Percentiles rank a stretch among this genome's conserved stretches.
Conservation (phyloP, 148 eudicot species). For the Limonium bicolor region DNA sequence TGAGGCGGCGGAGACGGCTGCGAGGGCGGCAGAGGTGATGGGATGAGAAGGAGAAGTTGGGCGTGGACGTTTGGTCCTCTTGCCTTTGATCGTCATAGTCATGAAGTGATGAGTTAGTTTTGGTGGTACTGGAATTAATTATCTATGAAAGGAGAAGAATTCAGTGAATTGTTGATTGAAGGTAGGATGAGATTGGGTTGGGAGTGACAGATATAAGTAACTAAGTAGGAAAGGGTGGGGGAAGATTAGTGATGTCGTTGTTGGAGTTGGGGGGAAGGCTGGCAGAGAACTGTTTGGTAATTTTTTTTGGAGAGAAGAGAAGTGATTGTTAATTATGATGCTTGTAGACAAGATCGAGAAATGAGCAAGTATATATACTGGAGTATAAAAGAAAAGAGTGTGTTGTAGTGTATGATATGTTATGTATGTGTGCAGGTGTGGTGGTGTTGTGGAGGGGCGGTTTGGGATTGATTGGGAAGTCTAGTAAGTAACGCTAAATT, state of each 20-base stretch:
- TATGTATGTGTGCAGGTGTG: slow-evolving; percentile 8
- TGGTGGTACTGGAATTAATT: neutral
- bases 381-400: slow-evolving; percentile 2
- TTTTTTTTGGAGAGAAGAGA: neutral
- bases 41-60: slow-evolving; percentile 29
- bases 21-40: slow-evolving; percentile 19
- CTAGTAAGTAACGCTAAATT: too few relatives aligned
- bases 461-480: too few relatives aligned
- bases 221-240: neutral
- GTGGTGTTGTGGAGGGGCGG: too few relatives aligned
- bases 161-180: neutral
- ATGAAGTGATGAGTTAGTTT: neutral
- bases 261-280: neutral
- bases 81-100: slow-evolving; percentile 36
- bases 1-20: neutral
- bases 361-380: neutral
- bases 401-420: slow-evolving; percentile 9
- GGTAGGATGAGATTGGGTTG: neutral
- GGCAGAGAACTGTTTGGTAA: neutral
- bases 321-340: neutral
- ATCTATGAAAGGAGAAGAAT: neutral
- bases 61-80: slow-evolving; percentile 51
- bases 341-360: slow-evolving; percentile 8
- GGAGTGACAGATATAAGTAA: neutral
- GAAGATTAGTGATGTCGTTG: too few relatives aligned